Base-by-base conservation (phyloP, 2,329 filamentous ascomycete species). In the Huntiella bhutanensis region DNA sequence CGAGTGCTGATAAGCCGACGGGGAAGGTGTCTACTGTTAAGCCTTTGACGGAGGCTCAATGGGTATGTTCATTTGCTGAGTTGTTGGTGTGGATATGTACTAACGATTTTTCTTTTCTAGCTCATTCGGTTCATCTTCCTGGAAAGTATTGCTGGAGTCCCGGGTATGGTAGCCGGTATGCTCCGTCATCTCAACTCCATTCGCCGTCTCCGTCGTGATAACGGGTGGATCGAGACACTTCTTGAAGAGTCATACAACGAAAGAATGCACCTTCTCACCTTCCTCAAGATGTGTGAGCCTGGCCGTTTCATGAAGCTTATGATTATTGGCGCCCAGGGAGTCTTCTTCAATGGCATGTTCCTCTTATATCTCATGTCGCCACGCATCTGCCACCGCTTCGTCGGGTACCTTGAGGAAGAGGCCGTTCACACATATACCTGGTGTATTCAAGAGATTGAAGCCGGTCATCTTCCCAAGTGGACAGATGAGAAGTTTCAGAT, bases 121-220 rank as follows among this genome's bases (percentile, higher is more conserved):
- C 69, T 95, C 55, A 74, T 82, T 42, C 74, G 88, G 5, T 88
- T 94, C 57, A 73, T 98, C 54, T 98, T 98, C 61, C 71, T 98
- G 33, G 91, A 98, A 61, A 87, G 80, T 42, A 84, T 98, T 35
- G 91, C 91, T 10, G 91, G 86, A 33, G 91, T 96, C 0, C 91
- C 91, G 0, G 91, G 91, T 5, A 96, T 96, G 85, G 88, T 96
- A 0, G 91, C 81, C 0, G 91, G 86, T 16, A 95, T 94, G 82
- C 68, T 96, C 12, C 71, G 91, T 33, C 91, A 98, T 62, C 69
- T 96, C 34, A 77, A 81, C 58, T 87, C 80, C 53, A 71, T 96
- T 56, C 71, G 88, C 39, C 73, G 80, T 22, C 80, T 96, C 70
- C 86, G 85, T 68, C 70, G 88, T 47, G 88, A 96, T 60, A 93